Evolutionary conservation across 495 filamentous ascomycete genomes (phyloP), one percentile per base, ranked within the genome.

Genomic region (Neurospora sp.): DNA sequence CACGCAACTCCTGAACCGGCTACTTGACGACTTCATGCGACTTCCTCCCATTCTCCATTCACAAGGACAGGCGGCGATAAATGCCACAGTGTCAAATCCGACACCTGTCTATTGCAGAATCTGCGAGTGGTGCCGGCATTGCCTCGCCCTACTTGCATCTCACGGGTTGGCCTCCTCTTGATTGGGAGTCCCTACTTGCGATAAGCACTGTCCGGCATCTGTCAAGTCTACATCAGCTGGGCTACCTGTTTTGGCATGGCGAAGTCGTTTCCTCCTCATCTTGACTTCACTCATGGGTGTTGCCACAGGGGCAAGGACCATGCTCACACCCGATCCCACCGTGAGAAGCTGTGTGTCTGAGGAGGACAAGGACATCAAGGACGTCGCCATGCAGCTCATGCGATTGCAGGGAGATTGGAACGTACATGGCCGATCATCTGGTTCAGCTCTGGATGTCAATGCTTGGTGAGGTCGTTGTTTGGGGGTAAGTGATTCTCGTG

Each of bases 401-500:
- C 40, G 40, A 42, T 42, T 42, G 14, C 14, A 42, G 40, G 40
- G 14, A 4, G 40, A 42, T 18, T 42, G 14, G 40, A 42, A 42
- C 40, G 16, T 42, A 42, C 40, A 18, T 18, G 14, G 16, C 40
- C 40, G 40, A 41, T 41, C 40, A 41, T 41, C 40, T 16, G 40
- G 14, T 42, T 77, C 90, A 93, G 79, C 88, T 97, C 73, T 98
- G 96, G 96, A 95, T 94, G 80, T 93, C 92, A 74, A 98, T 98
- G 91, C 88, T 99, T 76, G 95, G 98, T 81, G 96, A 97, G 81
- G 95, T 98, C 74, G 95, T 97, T 76, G 96, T 99, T 73, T 99
- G 96, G 96, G 96, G 96, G 87, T 88, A 85, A 85, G 87, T 87
- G 61, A 69, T 71, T 71, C 73, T 59, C 61, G 69, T 71, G 71